These are phyloP conservation scores for Yamadazyma songkhlaensis DNA, from an alignment of 1,139 yeast species.

Conservation along the genomic window DNA sequence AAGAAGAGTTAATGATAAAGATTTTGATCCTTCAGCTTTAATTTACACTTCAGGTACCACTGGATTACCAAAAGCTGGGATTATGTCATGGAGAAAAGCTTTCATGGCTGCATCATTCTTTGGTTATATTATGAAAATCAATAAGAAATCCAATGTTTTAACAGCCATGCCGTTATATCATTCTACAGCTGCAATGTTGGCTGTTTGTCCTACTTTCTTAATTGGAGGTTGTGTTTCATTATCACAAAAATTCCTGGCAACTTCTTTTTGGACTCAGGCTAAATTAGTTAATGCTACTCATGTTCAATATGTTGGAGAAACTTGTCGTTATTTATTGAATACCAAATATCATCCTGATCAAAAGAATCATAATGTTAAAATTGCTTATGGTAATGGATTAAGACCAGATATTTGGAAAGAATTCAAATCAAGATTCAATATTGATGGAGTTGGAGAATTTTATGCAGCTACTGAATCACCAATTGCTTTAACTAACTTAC, in stretches of 20 bases:
- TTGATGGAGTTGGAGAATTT: constrained; percentile 80
- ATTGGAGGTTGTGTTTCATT: constrained; percentile 72
- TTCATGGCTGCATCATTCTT: constrained; percentile 68
- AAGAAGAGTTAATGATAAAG: constrained; percentile 56
- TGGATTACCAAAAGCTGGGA: constrained; percentile 92
- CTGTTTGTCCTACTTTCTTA: constrained; percentile 70
- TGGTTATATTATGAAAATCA: constrained; percentile 65
- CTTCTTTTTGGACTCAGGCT: constrained; percentile 91
- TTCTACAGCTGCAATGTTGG: constrained; percentile 88
- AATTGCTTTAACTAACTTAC: constrained; percentile 81
- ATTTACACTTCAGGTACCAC: constrained; percentile 96
- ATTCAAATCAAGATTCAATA: constrained; percentile 74
- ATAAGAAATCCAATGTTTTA: constrained; percentile 57
- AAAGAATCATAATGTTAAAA: constrained; percentile 55
- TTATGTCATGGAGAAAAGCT: constrained; percentile 88
- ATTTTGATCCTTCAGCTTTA: constrained; percentile 64
- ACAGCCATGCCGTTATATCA: constrained; percentile 97
- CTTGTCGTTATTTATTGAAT: constrained; percentile 79
- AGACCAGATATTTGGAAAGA: constrained; percentile 89
- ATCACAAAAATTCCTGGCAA: constrained; percentile 79
- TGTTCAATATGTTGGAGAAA: constrained; percentile 94
- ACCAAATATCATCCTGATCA: constrained; percentile 70
- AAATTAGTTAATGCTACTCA: constrained; percentile 69
- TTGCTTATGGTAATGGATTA: constrained; percentile 91
- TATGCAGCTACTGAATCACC: constrained; percentile 96